Percentiles rank a stretch among this genome's conserved stretches.
Conservation (phyloP, 1,284 basidiomycete species). For the Cystobasidium sp. region DNA sequence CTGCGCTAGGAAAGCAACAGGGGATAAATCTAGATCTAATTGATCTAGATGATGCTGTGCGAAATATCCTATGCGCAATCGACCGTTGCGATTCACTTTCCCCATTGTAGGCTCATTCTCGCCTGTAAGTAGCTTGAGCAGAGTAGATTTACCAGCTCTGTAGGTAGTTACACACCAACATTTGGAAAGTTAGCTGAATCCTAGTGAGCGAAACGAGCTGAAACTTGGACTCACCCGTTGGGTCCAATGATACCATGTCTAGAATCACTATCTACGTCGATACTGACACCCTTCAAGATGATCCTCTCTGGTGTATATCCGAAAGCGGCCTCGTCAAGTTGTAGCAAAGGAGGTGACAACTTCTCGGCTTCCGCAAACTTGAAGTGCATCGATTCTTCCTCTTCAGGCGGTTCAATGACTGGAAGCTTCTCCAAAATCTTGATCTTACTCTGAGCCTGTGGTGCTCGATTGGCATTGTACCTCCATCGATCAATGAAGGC, state of each 20-base stretch:
- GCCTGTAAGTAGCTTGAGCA: slow-evolving; percentile 93
- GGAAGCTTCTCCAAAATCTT: slow-evolving; percentile 98
- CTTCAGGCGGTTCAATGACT: slow-evolving; percentile 67
- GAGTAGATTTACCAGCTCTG: slow-evolving; percentile 56
- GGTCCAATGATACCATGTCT: slow-evolving; percentile 86
- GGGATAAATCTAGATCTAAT: slow-evolving; percentile 78
- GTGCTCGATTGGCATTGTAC: slow-evolving; percentile 63
- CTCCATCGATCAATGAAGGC: slow-evolving; percentile 97
- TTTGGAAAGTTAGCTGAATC: background rate
- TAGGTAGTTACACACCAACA: background rate
- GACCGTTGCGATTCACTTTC: slow-evolving; percentile 85
- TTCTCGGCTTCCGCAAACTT: slow-evolving; percentile 93
- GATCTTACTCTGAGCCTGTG: slow-evolving; percentile 95
- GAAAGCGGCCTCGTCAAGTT: slow-evolving; percentile 88
- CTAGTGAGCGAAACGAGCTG: background rate
- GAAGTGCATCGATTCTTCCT: slow-evolving; percentile 85
- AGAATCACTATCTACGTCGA: slow-evolving; percentile 87
- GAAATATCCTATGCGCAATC: slow-evolving; percentile 80
- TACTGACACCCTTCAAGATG: slow-evolving; percentile 79
- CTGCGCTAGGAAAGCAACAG: slow-evolving; percentile 88
- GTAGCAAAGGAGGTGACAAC: slow-evolving; percentile 93
- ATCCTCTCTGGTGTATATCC: slow-evolving; percentile 82
- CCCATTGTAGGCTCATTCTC: slow-evolving; percentile 80
- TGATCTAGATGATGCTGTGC: slow-evolving; percentile 98
- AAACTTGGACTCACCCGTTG: slow-evolving; percentile 58